phyloP scores from a whole-genome alignment of 1,284 basidiomycete species.

The Meira miltonrushii region DNA sequence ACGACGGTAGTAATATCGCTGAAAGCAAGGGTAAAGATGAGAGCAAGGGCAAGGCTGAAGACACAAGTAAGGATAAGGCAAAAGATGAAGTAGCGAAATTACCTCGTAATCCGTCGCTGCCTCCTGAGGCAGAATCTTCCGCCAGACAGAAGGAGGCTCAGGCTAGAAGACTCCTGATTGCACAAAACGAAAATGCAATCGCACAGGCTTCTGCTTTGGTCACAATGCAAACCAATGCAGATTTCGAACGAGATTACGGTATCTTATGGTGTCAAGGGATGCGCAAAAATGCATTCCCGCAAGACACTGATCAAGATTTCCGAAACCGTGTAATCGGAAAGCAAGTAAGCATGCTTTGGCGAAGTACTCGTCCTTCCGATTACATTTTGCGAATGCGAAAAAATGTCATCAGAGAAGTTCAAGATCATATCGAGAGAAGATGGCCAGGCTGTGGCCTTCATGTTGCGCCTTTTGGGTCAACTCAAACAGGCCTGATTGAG shows the following conservation, averaged over 20 bases:
- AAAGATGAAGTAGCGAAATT: not conserved
- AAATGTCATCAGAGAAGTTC: conserved; percentile 24
- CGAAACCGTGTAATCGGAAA: no score
- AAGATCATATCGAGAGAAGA: conserved; percentile 20
- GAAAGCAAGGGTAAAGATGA: not conserved
- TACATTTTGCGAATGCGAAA: conserved; percentile 10
- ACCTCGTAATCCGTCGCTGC: not conserved
- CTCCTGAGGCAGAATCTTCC: no score
- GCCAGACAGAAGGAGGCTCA: not conserved
- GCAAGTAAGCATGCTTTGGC: not conserved
- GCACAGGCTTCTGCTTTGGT: not conserved
- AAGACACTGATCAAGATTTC: not conserved
- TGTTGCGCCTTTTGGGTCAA: conserved; percentile 40
- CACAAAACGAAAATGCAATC: not conserved
- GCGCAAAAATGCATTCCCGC: not conserved
- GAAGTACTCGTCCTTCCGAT: conserved; percentile 12
- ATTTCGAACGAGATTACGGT: not conserved
- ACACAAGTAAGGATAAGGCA: not conserved
- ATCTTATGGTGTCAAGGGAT: not conserved
- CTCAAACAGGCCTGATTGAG: conserved; percentile 31
- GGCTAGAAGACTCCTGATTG: not conserved
- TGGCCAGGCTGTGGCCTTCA: conserved; percentile 25
- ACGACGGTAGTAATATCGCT: not conserved
- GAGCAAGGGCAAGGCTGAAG: not conserved
- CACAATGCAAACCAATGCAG: not conserved